phyloP scores from a whole-genome alignment of 257 asterid genomes.

The Solanum pinnatisectum region DNA sequence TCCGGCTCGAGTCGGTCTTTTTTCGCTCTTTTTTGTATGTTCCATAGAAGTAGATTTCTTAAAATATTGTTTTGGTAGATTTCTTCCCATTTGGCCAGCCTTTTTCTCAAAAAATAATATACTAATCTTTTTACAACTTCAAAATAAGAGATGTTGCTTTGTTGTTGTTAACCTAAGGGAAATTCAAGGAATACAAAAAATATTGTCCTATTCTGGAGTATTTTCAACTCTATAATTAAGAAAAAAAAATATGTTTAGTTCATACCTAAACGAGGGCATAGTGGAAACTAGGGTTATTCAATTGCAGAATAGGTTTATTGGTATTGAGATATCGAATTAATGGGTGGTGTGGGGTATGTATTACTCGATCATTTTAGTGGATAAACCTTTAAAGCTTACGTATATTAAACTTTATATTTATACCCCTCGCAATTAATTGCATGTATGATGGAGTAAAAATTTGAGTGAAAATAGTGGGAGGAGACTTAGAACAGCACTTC shows the following conservation, averaged over 20 bases:
- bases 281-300: not conserved
- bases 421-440: too few relatives aligned
- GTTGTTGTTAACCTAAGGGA: not conserved
- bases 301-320: not conserved
- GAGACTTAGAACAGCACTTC: not conserved
- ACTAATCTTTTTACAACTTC: not conserved
- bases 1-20: not conserved
- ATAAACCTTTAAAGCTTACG: not conserved
- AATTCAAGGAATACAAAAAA: too few relatives aligned
- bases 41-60: not conserved
- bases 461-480: not conserved
- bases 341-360: not conserved
- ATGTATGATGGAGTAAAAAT: not conserved
- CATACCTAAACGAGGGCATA: not conserved
- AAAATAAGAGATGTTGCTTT: not conserved
- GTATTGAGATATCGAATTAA: not conserved
- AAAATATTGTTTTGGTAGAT: too few relatives aligned
- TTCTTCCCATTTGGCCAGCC: not conserved
- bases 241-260: too few relatives aligned
- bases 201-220: not conserved
- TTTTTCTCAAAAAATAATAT: not conserved
- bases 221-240: too few relatives aligned
- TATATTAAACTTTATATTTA: too few relatives aligned
- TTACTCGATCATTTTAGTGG: not conserved
- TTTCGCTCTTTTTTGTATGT: not conserved